phyloP scores from a whole-genome alignment of 23 red algal species.

The Gracilaria gracilis region DNA sequence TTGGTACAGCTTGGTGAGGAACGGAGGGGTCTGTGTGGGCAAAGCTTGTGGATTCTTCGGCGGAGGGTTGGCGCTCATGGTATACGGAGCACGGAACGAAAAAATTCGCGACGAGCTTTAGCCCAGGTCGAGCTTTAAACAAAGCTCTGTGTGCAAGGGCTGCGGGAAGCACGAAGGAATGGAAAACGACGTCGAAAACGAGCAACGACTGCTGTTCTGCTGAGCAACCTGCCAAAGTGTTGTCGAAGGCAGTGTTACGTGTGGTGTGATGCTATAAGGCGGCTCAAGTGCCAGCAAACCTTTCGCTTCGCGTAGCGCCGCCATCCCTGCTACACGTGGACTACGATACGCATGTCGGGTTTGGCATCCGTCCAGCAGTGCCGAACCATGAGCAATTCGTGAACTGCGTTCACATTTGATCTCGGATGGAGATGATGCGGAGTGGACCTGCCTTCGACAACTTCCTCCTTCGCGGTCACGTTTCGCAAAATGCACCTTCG shows the following conservation, averaged over 20 bases:
- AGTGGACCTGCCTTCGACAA: too few species aligned
- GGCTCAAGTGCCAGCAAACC: neutral
- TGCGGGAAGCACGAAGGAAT: neutral
- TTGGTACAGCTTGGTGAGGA: constrained; percentile 90
- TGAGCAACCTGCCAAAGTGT: neutral
- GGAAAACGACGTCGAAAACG: neutral
- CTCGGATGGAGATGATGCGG: neutral
- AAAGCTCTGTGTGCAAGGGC: neutral
- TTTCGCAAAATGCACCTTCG: constrained; percentile 10
- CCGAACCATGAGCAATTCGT: too few species aligned
- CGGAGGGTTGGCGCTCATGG: constrained; percentile 22
- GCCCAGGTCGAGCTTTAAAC: neutral
- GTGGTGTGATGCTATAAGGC: too few species aligned
- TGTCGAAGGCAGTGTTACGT: too few species aligned
- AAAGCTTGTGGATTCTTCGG: constrained; percentile 1
- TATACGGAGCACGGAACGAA: neutral
- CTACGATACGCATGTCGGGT: too few species aligned
- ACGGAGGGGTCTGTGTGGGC: constrained; percentile 72
- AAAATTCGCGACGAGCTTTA: neutral
- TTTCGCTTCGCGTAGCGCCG: too few species aligned
- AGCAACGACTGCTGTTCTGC: neutral
- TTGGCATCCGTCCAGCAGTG: too few species aligned
- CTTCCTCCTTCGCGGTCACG: neutral
- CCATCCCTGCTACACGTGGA: too few species aligned
- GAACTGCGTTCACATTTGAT: constrained; percentile 6